A percentile compares a stretch with the other conserved stretches of the same genome.
Conservation (phyloP, 169 alveolate genomes). For the Cystoisospora suis region DNA sequence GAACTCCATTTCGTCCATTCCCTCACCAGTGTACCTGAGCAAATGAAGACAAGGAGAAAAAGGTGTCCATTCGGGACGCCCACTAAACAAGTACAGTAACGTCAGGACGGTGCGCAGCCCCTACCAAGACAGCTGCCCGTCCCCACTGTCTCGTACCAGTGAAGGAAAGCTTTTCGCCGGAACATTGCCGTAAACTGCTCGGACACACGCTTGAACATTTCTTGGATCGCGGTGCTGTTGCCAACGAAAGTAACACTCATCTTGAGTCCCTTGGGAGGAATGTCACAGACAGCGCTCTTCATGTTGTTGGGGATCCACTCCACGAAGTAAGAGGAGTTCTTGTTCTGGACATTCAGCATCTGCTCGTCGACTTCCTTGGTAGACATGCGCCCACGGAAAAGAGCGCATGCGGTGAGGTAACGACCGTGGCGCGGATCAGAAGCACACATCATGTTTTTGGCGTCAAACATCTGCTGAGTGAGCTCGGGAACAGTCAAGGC, state of each 20-base stretch:
- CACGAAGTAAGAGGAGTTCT: constrained; percentile 98
- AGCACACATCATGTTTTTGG: constrained; percentile 99
- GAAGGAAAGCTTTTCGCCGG: constrained; percentile 98
- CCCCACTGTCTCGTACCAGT: constrained; percentile 90
- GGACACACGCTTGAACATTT: constrained; percentile 97
- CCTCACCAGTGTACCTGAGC: constrained; percentile 76
- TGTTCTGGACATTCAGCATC: constrained; percentile 97
- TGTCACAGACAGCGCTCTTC: constrained; percentile 95
- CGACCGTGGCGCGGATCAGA: constrained; percentile 99
- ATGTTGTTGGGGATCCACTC: constrained; percentile 99
- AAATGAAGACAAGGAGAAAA: neutral
- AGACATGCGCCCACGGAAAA: constrained; percentile 99
- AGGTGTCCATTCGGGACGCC: neutral
- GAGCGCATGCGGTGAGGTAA: constrained; percentile 98
- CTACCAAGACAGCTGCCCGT: neutral
- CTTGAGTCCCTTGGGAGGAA: constrained; percentile 98
- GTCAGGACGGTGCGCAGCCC: neutral
- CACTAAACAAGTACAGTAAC: neutral
- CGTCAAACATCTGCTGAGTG: constrained; percentile 99
- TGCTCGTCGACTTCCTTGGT: constrained; percentile 99
- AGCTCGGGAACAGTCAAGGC: constrained; percentile 97
- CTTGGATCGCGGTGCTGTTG: constrained; percentile 97
- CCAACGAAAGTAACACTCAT: constrained; percentile 98
- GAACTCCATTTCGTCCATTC: constrained; percentile 99
- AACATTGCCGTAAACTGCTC: constrained; percentile 98